Evolutionary conservation across 139 green algal genomes (phyloP).

Genomic region (Micractinium sp.): DNA sequence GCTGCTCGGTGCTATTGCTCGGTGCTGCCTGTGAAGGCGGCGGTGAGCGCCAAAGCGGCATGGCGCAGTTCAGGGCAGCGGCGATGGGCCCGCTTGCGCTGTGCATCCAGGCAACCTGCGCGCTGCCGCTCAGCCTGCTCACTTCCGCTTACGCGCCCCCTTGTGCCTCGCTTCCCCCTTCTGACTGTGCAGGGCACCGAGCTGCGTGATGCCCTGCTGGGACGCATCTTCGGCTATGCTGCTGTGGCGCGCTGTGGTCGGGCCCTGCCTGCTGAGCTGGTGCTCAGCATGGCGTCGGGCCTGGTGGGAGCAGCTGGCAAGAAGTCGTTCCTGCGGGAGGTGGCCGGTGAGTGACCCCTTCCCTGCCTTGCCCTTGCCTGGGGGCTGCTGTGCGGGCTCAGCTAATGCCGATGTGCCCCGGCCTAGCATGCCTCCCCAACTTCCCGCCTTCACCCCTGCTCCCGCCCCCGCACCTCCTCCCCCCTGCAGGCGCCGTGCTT

Average conservation of each 20-base stretch:
- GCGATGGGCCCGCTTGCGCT: no score
- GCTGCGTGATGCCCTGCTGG: conserved; percentile 71
- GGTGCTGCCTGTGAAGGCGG: neutral
- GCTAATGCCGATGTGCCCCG: no score
- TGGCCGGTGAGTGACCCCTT: conserved; percentile 27
- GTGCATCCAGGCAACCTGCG: no score
- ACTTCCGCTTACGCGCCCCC: neutral
- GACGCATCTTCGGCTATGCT: conserved; percentile 72
- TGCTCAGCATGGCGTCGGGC: conserved; percentile 24
- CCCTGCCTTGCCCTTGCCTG: neutral
- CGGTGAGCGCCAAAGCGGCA: no score
- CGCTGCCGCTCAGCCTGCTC: neutral
- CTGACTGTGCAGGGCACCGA: conserved; percentile 13
- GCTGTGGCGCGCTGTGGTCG: conserved; percentile 60
- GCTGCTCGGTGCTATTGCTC: neutral
- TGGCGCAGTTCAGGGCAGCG: no score
- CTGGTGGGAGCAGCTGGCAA: conserved; percentile 56
- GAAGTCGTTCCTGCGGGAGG: conserved; percentile 81
- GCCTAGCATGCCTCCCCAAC: neutral
- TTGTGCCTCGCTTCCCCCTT: neutral
- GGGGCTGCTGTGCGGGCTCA: neutral
- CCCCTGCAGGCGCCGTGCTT: conserved; percentile 44
- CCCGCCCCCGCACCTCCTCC: neutral
- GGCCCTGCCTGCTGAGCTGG: neutral
- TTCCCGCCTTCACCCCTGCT: neutral